Evolutionary conservation across 73 alveolate genomes (phyloP), one percentile per base, ranked within the genome.

Genomic region (Paramecium bursaria): DNA sequence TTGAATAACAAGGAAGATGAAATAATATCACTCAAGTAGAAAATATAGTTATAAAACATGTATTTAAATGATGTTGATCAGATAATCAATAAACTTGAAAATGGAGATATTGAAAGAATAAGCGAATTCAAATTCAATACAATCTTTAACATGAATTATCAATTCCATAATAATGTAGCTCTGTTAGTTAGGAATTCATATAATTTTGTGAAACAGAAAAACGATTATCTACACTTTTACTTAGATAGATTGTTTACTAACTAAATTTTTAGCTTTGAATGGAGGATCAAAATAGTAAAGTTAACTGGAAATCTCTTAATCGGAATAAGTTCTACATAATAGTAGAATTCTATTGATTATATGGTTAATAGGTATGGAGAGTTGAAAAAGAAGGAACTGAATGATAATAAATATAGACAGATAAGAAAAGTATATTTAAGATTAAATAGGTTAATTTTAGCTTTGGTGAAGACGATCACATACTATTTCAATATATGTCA

Each of bases 401-500:
- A 57, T 57, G 76, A 57, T n/a, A 57, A 57, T 57, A 57, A 50
- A 15, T 57, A 57, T 30, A 48, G 33, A 30, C 17, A 23, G 6
- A 27, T 57, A 10, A 57, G 76, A 57, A 57, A 57, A 30, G 76
- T 57, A n/a, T n/a, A n/a, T n/a, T n/a, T n/a, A n/a, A n/a, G n/a
- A n/a, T n/a, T n/a, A n/a, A n/a, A n/a, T n/a, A n/a, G n/a, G n/a
- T n/a, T 19, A 57, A 57, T 30, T 57, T 57, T 57, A 57, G 51
- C 15, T 57, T 57, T 30, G 76, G 76, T n/a, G 76, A 57, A 14
- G 76, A 50, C 3, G 76, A 57, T 57, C 51, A 30, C 3, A 27
- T 57, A 30, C 13, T 27, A 57, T 57, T 57, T 30, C 19, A 57
- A 57, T 23, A 23, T 30, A 6, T 57, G 5, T 50, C 76, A 10